Evolutionary conservation across 306 rosid species (phyloP), one percentile per base, ranked within the genome.

Genomic region (Sophora flavescens): DNA sequence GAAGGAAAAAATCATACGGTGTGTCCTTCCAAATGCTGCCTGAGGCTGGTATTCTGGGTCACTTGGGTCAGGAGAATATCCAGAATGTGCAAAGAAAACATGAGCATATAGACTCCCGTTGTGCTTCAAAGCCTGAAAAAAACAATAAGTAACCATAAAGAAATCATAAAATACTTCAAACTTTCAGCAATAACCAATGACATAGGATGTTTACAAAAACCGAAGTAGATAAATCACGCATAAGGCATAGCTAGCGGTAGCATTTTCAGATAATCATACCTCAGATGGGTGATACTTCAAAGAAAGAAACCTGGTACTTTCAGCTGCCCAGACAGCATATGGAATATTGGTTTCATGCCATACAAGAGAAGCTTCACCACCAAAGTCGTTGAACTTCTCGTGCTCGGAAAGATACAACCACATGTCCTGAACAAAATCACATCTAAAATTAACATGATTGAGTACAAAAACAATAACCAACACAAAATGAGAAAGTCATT

Each of bases 291-390:
- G 71, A 79, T 88, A 92, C 75, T 87, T 91, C 80, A 87, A 58
- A 44, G 93, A 80, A 64, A 86, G 86, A 66, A 87, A 63, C 75
- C 97, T 80, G 47, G 90, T 85, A 85, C 91, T 82, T 77, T 84
- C 89, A 22, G 87, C 86, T 47, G 88, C 96, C 95, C 96, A 95
- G 17, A 80, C 81, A 0, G 97, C 93, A 80, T 88, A 95, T 0
- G 97, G 99, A 58, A 95, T 89, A 75, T 89, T 87, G 67, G 89
- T 87, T 84, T 95, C 97, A 45, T 95, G 99, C 97, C 99, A 95
- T n/a, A 87, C 61, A 78, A 95, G 96, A 47, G 93, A 90, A 61
- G 42, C 50, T 78, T 94, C 98, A 80, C 65, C 52, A 61, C 91
- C 89, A 59, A 94, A 92, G 54, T 94, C 98, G 22, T 83, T 85